phyloP scores from a whole-genome alignment of 2,329 filamentous ascomycete genomes.

The Calonectria pauciramosa region DNA sequence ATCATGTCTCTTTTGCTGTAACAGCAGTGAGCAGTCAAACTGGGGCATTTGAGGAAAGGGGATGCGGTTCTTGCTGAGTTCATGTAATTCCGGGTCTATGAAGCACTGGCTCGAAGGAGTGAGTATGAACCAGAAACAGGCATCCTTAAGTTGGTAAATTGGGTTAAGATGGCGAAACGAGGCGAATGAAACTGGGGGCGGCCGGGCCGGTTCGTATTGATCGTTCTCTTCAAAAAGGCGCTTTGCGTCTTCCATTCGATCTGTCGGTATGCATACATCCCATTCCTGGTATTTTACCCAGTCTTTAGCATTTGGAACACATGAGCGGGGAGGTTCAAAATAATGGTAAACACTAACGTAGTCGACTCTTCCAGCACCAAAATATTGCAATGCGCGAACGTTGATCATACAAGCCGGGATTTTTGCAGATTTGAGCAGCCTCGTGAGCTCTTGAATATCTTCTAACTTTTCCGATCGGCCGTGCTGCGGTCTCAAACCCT shows the following conservation, averaged over 20 bases:
- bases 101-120: background rate
- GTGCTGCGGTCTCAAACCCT: background rate
- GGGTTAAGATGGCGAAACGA: background rate
- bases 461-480: background rate
- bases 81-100: background rate
- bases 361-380: background rate
- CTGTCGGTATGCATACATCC: background rate
- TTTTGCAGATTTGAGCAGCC: background rate
- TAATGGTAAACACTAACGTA: background rate
- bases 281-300: background rate
- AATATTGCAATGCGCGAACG: background rate
- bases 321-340: background rate
- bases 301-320: background rate
- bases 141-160: background rate
- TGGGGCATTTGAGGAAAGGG: slow-evolving; percentile 21
- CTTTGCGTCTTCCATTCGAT: background rate
- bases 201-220: background rate
- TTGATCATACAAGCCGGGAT: background rate
- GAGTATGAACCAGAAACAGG: background rate
- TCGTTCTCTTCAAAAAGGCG: background rate
- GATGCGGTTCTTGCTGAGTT: background rate
- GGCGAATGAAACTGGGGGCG: background rate
- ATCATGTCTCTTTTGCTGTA: slow-evolving; percentile 10
- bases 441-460: background rate
- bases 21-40: slow-evolving; percentile 19